Percentiles rank a stretch among this genome's conserved stretches.
Evolutionary conservation across 331 rosid species (phyloP).

Genomic region (Rosa hybrid): DNA sequence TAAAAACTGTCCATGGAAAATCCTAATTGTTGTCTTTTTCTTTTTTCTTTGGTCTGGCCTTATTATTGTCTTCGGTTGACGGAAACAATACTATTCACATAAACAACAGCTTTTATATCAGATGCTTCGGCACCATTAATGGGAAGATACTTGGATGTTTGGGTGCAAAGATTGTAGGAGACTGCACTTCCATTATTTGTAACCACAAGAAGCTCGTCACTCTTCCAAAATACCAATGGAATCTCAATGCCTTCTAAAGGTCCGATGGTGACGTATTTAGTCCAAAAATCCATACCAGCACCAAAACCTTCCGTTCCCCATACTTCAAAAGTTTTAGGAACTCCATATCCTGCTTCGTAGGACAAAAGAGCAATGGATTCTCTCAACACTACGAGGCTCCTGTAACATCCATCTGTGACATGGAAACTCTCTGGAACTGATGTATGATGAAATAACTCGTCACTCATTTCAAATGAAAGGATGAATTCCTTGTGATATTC

Average conservation of each 20-base stretch:
- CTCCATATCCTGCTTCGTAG: not conserved
- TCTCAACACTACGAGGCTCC: not conserved
- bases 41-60: not conserved
- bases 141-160: not conserved
- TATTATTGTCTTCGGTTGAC: not conserved
- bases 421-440: not conserved
- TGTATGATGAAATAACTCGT: not conserved
- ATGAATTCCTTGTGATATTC: not conserved
- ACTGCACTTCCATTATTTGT: not conserved
- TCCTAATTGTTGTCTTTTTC: too few species aligned
- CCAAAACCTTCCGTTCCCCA: not conserved
- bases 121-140: not conserved
- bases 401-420: not conserved
- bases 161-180: not conserved
- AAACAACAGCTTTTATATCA: not conserved
- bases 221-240: slow-evolving; percentile 1
- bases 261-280: not conserved
- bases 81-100: not conserved
- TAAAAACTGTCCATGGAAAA: not conserved
- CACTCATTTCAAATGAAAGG: not conserved
- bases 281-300: not conserved
- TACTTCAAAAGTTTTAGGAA: not conserved
- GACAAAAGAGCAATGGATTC: not conserved
- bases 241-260: not conserved
- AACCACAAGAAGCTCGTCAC: slow-evolving; percentile 3